These are phyloP conservation scores for Aspergillus costaricaensis DNA, from an alignment of 2,329 filamentous ascomycete species.

Conservation along the genomic window DNA sequence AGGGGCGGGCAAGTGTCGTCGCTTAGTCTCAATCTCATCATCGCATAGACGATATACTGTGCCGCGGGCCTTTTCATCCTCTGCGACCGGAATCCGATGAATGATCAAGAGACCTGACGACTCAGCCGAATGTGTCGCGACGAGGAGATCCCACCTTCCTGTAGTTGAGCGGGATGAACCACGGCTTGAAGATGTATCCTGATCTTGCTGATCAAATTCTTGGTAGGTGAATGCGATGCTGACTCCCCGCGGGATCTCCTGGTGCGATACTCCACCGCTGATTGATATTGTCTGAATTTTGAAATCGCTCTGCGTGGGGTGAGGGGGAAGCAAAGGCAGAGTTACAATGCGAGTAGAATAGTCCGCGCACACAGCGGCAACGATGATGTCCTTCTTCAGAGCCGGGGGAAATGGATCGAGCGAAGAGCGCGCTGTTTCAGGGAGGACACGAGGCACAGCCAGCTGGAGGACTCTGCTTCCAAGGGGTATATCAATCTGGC, in stretches of 20 bases:
- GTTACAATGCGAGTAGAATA: slow-evolving; percentile 57
- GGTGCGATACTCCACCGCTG: slow-evolving; percentile 49
- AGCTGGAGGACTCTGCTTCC: slow-evolving; percentile 57
- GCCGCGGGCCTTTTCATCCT: slow-evolving; percentile 24
- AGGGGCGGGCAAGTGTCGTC: slow-evolving; percentile 51
- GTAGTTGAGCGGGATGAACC: slow-evolving; percentile 11
- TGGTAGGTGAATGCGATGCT: slow-evolving; percentile 57
- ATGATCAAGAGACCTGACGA: slow-evolving; percentile 48
- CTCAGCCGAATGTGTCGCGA: slow-evolving; percentile 50
- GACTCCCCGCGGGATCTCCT: slow-evolving; percentile 53
- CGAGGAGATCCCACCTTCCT: slow-evolving; percentile 46
- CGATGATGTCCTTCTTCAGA: slow-evolving; percentile 53
- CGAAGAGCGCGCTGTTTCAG: slow-evolving; percentile 40
- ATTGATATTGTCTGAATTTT: slow-evolving; percentile 54
- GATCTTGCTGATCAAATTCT: slow-evolving; percentile 32
- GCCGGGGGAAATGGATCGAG: slow-evolving; percentile 50
- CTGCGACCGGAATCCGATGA: slow-evolving; percentile 44
- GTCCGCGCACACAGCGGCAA: slow-evolving; percentile 59
- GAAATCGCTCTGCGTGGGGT: slow-evolving; percentile 41
- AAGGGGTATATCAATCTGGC: slow-evolving; percentile 57
- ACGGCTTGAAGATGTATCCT: slow-evolving; percentile 32
- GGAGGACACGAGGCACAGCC: slow-evolving; percentile 50
- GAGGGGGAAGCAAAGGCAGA: slow-evolving; percentile 57
- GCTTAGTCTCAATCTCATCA: slow-evolving; percentile 47
- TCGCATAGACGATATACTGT: slow-evolving; percentile 31